Evolutionary conservation across 2,329 filamentous ascomycete species (phyloP), one percentile per base, ranked within the genome.

Genomic region (Nigrospora osmanthi): DNA sequence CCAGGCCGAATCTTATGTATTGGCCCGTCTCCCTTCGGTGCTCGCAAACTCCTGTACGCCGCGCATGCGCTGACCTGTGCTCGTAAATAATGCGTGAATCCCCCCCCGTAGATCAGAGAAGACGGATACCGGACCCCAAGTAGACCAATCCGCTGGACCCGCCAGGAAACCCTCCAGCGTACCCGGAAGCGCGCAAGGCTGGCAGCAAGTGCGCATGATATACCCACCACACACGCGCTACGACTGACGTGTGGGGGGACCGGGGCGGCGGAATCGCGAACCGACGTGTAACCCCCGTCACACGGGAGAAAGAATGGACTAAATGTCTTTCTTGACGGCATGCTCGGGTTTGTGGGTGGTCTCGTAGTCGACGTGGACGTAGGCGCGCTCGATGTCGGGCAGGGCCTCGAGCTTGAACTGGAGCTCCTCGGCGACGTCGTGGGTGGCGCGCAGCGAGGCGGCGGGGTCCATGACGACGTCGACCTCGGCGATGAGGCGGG

Each of bases 321-420:
- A 82, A 34, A 83, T 50, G 49, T 82, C 75, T 65, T 83, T 83
- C 69, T 81, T 82, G 48, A 68, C 71, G 13, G 69, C 68, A 56
- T 83, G 90, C 70, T 96, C 90, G 0, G 91, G 91, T 64, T 93
- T 90, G 65, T 97, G 93, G 15, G 85, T 89, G 4, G 90, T 96
- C 70, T 97, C 93, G 57, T 94, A 97, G 64, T 98, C 93, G 15
- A 96, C 90, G 63, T 98, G 93, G 16, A 97, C 93, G 61, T 96
- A 97, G 0, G 89, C 89, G 47, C 93, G 73, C 75, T 97, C 93
- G 11, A 97, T 83, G 60, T 95, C 85, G 0, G 93, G 91, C 51
- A 98, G 66, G 46, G 83, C 87, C 75, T 98, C 93, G 3, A 97
- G 73, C 71, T 97, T 97, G 50, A 86, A 86, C 72, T 98, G 93